phyloP scores from a whole-genome alignment of 169 alveolate genomes.

The Cryptosporidium viatorum region DNA sequence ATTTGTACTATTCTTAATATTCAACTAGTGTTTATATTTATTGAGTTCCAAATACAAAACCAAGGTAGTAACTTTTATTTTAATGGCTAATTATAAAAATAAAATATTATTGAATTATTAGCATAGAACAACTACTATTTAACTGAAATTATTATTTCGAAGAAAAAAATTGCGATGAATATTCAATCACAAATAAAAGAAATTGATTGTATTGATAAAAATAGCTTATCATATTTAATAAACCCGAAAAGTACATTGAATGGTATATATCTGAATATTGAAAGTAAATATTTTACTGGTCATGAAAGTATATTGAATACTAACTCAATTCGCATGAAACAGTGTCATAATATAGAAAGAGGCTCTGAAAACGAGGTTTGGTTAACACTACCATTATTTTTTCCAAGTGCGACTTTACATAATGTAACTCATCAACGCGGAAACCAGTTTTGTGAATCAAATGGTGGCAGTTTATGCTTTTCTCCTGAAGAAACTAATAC shows the following conservation, averaged over 20 bases:
- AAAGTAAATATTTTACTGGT: neutral
- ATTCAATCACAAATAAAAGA: neutral
- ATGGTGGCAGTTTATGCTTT: conserved; percentile 62
- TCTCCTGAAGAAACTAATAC: conserved; percentile 40
- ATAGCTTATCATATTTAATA: neutral
- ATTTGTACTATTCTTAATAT: neutral
- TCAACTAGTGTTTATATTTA: neutral
- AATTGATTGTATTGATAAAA: neutral
- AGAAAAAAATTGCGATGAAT: neutral
- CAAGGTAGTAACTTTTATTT: neutral
- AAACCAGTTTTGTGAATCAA: conserved; percentile 13
- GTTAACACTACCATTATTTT: conserved; percentile 58
- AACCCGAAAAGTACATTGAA: neutral
- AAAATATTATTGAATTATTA: neutral
- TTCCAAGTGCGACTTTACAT: conserved; percentile 59
- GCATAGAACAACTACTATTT: neutral
- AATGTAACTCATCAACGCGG: conserved; percentile 6
- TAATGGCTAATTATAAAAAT: neutral
- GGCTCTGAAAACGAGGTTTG: conserved; percentile 24
- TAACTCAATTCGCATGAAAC: neutral
- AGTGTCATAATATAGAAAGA: neutral
- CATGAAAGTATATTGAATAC: neutral
- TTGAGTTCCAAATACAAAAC: neutral
- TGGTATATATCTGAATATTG: neutral
- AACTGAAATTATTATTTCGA: neutral